Conservation (phyloP, 768 basidiomycete species). For the Russula sp. region DNA sequence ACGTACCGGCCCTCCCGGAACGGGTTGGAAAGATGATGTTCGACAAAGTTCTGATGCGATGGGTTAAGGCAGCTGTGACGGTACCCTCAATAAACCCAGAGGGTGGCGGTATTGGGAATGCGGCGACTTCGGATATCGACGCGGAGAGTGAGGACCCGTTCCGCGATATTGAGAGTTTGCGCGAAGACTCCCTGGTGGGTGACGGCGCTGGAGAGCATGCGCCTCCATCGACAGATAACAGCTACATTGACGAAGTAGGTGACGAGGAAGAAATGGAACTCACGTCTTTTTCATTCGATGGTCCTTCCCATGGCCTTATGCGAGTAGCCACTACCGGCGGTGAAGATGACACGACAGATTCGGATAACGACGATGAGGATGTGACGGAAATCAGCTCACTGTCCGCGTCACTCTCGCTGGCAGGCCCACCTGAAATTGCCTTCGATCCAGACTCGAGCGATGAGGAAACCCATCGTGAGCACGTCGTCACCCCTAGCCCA, state of each 20-base stretch:
- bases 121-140: conserved; percentile 33
- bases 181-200: conserved; percentile 36
- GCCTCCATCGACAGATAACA: conserved; percentile 18
- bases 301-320: conserved; percentile 42
- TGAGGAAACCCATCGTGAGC: conserved; percentile 11
- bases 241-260: conserved; percentile 44
- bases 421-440: conserved; percentile 2
- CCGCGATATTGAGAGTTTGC: conserved; percentile 81
- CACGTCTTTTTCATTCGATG: conserved; percentile 70
- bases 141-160: conserved; percentile 84
- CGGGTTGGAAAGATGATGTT: conserved; percentile 84
- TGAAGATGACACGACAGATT: conserved; percentile 38
- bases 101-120: conserved; percentile 30
- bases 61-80: conserved; percentile 61
- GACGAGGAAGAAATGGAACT: conserved; percentile 65
- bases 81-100: conserved; percentile 28
- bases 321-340: conserved; percentile 27
- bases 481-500: conserved; percentile 16
- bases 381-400: conserved; percentile 26
- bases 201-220: conserved; percentile 19
- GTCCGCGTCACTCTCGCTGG: conserved; percentile 23
- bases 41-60: conserved; percentile 76
- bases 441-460: conserved; percentile 20
- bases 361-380: conserved; percentile 28
- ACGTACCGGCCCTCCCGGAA: conserved; percentile 68